phyloP scores from a whole-genome alignment of 2,329 filamentous ascomycete species.

The Colletotrichum gigasporum region DNA sequence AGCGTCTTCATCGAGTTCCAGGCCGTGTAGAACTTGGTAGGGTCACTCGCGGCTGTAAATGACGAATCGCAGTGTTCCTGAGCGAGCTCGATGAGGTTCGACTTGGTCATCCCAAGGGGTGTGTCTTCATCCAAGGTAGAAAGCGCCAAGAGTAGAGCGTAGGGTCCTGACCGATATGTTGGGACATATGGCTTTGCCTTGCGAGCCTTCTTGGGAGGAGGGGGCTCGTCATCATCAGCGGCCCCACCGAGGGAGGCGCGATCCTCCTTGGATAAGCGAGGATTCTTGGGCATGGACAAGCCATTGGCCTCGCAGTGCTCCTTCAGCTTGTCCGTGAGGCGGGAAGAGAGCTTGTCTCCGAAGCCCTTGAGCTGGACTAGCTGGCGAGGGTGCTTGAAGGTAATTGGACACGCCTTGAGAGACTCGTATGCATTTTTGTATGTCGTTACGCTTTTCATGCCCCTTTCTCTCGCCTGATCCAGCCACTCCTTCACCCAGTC shows the following conservation, averaged over 20 bases:
- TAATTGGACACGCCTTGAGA: conserved; percentile 77
- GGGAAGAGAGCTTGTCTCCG: conserved; percentile 75
- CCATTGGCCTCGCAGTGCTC: conserved; percentile 73
- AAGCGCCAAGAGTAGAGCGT: conserved; percentile 76
- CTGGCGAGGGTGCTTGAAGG: conserved; percentile 77
- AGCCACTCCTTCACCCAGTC: conserved; percentile 82
- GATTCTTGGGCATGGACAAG: conserved; percentile 72
- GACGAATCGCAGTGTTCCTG: conserved; percentile 79
- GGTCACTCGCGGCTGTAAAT: conserved; percentile 73
- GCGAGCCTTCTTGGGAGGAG: conserved; percentile 64
- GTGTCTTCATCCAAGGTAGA: conserved; percentile 66
- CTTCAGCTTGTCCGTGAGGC: conserved; percentile 69
- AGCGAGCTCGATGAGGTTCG: conserved; percentile 73
- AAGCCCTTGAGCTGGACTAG: conserved; percentile 78
- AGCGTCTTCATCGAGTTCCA: conserved; percentile 87
- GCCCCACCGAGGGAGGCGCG: conserved; percentile 43
- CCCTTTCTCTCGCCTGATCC: conserved; percentile 73
- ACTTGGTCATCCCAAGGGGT: conserved; percentile 70
- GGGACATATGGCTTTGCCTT: conserved; percentile 77
- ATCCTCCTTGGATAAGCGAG: conserved; percentile 47
- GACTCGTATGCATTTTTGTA: conserved; percentile 83
- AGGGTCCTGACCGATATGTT: conserved; percentile 75
- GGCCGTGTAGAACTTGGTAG: conserved; percentile 78
- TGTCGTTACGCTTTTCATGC: conserved; percentile 74
- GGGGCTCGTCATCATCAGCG: conserved; percentile 45